Base-by-base conservation (phyloP, 768 basidiomycete genomes). In the Podaxis sp. region DNA sequence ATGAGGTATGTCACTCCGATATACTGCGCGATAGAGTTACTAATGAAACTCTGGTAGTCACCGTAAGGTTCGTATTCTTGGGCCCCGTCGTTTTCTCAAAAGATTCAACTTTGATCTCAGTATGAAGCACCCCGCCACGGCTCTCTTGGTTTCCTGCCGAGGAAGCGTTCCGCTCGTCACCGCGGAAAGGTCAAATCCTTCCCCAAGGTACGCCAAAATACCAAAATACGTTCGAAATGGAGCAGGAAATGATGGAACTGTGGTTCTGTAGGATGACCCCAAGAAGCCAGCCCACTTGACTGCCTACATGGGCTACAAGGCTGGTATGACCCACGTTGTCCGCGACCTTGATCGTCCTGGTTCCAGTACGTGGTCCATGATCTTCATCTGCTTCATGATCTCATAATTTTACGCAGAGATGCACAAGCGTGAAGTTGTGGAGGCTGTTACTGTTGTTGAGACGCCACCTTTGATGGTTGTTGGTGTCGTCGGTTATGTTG, bases 371-470 rank as follows among this genome's bases (percentile, higher is more conserved):
- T 89, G 15, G 61, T 48, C 19, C 46, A 22, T 13, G n/a, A 57
- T 46, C 28, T 30, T 12, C 36, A 48, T 13, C 26, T 64, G 15
- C 17, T 22, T 63, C 0, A 38, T 51, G 1, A 54, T 64, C 55
- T 46, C 39, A 60, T 5, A 52, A 17, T 46, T 42, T 68, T 59
- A 58, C 66, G 2, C 77, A 98, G 96, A 99, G 84, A 97, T 99
- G 95, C 97, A 99, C 91, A 99, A 98, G 84, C 91, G 93, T 75
- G 97, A 99, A 79, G 90, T 99, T 65, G 97, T 99, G 66, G 97
- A 99, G 84, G 95, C 96, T 51, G 96, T 96, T 69, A 90, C 94
- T 66, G 79, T 99, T 76, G 78, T 99, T 72, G 97, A 99, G 82
- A 96, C 96, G 22, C 97, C 97, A 33, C 96, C 97, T 58, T 85